A percentile compares a stretch with the other conserved stretches of the same genome.
Conservation (phyloP, 768 basidiomycete species). For the Suillus clintonianus region DNA sequence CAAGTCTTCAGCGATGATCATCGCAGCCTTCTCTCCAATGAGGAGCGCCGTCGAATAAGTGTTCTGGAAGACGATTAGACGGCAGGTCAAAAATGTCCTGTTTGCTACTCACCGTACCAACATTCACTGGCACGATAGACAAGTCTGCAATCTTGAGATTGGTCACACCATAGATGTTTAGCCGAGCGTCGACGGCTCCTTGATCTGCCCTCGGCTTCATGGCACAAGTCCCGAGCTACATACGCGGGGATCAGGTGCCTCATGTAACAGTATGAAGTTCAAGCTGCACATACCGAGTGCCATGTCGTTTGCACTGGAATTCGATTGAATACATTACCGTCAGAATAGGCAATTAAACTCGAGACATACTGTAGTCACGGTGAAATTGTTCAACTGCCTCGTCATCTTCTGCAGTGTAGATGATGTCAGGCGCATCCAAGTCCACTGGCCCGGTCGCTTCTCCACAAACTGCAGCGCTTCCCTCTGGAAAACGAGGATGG, state of each 20-base stretch:
- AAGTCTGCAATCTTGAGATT: constrained; percentile 22
- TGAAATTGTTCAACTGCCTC: constrained; percentile 43
- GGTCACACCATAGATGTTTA: constrained; percentile 62
- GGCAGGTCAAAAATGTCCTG: no score
- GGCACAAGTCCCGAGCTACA: constrained; percentile 58
- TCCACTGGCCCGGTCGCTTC: constrained; percentile 18
- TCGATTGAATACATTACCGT: not conserved
- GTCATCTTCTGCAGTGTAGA: constrained; percentile 40
- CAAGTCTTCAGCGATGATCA: constrained; percentile 55
- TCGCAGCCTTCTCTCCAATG: constrained; percentile 59
- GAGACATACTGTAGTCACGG: constrained; percentile 31
- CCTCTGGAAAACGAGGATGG: constrained; percentile 20
- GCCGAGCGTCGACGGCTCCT: constrained; percentile 57
- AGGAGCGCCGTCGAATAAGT: constrained; percentile 41
- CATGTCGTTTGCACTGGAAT: constrained; percentile 43
- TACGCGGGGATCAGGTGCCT: not conserved
- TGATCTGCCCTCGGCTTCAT: constrained; percentile 58
- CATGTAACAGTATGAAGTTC: constrained; percentile 28
- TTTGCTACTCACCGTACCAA: constrained; percentile 23
- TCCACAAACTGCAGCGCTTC: constrained; percentile 28
- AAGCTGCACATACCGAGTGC: constrained; percentile 41
- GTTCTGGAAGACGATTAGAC: constrained; percentile 21
- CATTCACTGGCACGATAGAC: constrained; percentile 37
- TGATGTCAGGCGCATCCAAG: constrained; percentile 31
- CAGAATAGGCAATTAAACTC: no score